Evolutionary conservation across 179 eudicot species (phyloP).

Genomic region (Vitellaria paradoxa): DNA sequence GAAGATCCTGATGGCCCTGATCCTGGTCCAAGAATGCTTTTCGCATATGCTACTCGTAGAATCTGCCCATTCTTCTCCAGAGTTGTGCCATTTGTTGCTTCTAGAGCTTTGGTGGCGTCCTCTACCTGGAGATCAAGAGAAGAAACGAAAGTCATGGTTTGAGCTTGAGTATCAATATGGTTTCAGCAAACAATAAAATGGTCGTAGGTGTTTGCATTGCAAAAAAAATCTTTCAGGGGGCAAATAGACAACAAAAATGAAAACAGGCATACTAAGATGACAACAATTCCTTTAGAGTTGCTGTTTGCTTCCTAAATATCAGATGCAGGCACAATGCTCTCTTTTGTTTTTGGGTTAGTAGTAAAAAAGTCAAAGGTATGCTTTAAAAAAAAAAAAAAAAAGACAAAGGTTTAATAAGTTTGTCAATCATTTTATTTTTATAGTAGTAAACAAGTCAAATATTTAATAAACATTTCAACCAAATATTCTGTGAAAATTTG

Average conservation of each 20-base stretch:
- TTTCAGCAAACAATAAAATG: not conserved
- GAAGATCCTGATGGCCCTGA: constrained; percentile 66
- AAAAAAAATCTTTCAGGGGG: no score
- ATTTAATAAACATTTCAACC: not conserved
- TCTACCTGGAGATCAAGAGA: constrained; percentile 54
- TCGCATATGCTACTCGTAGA: constrained; percentile 95
- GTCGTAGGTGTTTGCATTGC: no score
- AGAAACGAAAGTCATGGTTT: not conserved
- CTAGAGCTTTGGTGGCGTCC: constrained; percentile 95
- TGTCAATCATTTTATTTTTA: not conserved
- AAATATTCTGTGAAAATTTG: not conserved
- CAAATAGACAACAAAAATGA: not conserved
- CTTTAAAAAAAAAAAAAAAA: no score
- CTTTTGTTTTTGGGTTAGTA: not conserved
- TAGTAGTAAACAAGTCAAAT: not conserved
- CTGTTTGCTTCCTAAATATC: no score
- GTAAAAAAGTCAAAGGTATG: not conserved
- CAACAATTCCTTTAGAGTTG: no score
- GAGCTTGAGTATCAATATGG: not conserved
- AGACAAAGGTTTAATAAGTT: no score
- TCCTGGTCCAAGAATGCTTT: constrained; percentile 90
- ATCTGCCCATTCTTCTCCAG: constrained; percentile 95
- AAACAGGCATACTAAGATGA: not conserved
- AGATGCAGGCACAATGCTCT: no score
- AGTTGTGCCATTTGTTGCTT: constrained; percentile 83